A percentile compares a stretch with the other conserved stretches of the same genome.
phyloP scores from a whole-genome alignment of 169 alveolate species.

The Cryptosporidium bovis region DNA sequence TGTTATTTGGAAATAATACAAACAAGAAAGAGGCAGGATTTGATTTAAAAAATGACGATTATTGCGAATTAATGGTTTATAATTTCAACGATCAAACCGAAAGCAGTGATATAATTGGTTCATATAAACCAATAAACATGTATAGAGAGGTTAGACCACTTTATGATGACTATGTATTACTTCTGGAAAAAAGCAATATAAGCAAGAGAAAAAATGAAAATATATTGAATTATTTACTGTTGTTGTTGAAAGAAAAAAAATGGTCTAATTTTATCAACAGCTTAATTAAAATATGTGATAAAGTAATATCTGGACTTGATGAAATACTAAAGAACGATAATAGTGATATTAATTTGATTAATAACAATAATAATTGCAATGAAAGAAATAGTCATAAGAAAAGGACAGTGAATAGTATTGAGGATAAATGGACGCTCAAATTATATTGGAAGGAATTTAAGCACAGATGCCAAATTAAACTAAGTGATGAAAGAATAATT shows the following conservation, averaged over 20 bases:
- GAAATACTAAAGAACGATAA: conserved; percentile 5
- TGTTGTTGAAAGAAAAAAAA: conserved; percentile 1
- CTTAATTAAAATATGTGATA: conserved; percentile 24
- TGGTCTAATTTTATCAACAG: conserved; percentile 21
- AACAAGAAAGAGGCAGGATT: not conserved
- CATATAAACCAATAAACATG: conserved; percentile 81
- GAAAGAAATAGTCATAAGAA: conserved; percentile 1
- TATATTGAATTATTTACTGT: not conserved
- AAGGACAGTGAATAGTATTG: not conserved
- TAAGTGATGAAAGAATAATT: conserved; percentile 23
- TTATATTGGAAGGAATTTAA: conserved; percentile 23
- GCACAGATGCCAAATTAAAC: not conserved
- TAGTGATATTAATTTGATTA: not conserved
- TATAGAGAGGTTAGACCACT: conserved; percentile 6
- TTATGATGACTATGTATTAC: conserved; percentile 35
- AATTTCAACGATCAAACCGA: conserved; percentile 94
- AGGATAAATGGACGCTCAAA: conserved; percentile 11
- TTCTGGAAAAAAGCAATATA: conserved; percentile 31
- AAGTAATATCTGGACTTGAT: conserved; percentile 10
- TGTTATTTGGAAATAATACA: conserved; percentile 16
- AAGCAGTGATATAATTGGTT: conserved; percentile 90
- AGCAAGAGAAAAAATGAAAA: conserved; percentile 29
- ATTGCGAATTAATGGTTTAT: conserved; percentile 88
- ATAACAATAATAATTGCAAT: not conserved
- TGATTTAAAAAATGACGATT: conserved; percentile 21